Percentiles rank a stretch among this genome's conserved stretches.
Evolutionary conservation across 2,329 filamentous ascomycete species (phyloP).

Genomic region (Penicillium glabrum): DNA sequence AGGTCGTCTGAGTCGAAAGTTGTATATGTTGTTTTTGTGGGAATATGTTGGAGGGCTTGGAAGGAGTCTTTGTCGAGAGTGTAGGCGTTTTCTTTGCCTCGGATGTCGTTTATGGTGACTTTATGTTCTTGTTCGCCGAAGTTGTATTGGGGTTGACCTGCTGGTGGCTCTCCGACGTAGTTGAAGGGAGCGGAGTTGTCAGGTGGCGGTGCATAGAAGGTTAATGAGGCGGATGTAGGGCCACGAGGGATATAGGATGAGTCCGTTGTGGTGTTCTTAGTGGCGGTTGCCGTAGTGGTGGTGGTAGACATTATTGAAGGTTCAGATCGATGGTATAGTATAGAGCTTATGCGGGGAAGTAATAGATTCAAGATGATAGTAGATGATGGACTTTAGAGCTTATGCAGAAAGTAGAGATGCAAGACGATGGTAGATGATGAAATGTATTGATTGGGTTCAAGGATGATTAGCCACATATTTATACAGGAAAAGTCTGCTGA

Average conservation of each 20-base stretch:
- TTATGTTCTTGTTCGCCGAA: conserved; percentile 52
- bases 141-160: conserved; percentile 65
- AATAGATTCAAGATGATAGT: not conserved
- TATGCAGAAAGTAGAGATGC: not conserved
- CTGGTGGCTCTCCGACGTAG: conserved; percentile 64
- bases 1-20: conserved; percentile 67
- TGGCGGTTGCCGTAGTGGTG: conserved; percentile 21
- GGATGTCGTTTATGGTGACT: conserved; percentile 69
- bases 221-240: conserved; percentile 60
- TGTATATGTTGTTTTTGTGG: conserved; percentile 55
- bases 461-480: not conserved
- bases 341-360: not conserved
- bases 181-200: conserved; percentile 64
- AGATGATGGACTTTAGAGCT: not conserved
- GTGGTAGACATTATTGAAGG: not conserved
- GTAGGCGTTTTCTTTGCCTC: conserved; percentile 66
- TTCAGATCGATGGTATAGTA: not conserved
- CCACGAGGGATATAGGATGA: conserved; percentile 55
- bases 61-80: conserved; percentile 75
- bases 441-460: not conserved
- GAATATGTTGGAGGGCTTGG: conserved; percentile 59
- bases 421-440: not conserved
- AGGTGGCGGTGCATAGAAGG: conserved; percentile 64
- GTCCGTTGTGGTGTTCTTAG: conserved; percentile 8
- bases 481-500: not conserved